Evolutionary conservation across 306 rosid species (phyloP).

Genomic region (Vicia sativa): DNA sequence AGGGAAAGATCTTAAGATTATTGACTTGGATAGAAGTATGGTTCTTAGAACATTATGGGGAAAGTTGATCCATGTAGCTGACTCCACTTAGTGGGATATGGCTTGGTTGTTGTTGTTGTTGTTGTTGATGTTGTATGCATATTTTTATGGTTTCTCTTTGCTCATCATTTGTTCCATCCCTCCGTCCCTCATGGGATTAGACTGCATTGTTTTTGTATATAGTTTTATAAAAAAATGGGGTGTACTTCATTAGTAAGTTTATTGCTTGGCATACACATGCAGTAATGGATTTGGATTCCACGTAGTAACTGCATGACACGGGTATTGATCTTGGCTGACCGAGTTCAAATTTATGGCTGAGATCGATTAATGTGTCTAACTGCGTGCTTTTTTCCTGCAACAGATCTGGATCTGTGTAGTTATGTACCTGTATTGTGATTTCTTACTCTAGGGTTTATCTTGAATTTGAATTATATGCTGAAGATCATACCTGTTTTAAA

Average conservation of each 20-base stretch:
- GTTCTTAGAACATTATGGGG: too few species aligned
- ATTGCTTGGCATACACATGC: slow-evolving; percentile 22
- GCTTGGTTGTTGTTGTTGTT: too few species aligned
- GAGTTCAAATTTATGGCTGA: not conserved
- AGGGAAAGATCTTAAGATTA: too few species aligned
- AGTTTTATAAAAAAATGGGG: too few species aligned
- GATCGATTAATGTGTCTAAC: not conserved
- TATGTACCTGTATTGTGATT: slow-evolving; percentile 11
- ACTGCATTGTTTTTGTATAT: slow-evolving; percentile 12
- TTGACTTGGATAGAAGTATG: too few species aligned
- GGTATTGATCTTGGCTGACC: not conserved
- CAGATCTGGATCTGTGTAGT: not conserved
- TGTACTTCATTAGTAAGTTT: not conserved
- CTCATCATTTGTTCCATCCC: slow-evolving; percentile 15
- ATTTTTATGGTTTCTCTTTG: slow-evolving; percentile 20
- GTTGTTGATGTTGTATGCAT: too few species aligned
- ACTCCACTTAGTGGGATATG: too few species aligned
- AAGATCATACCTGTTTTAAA: slow-evolving; percentile 28
- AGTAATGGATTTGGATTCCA: slow-evolving; percentile 1
- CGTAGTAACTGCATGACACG: not conserved
- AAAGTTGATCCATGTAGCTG: too few species aligned
- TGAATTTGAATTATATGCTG: slow-evolving; percentile 18
- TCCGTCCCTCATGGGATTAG: not conserved
- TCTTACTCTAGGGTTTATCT: slow-evolving; percentile 24
- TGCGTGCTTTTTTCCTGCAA: not conserved